A percentile compares a stretch with the other conserved stretches of the same genome.
Evolutionary conservation across 2,329 filamentous ascomycete genomes (phyloP).

Genomic region (Ascochyta koolunga): DNA sequence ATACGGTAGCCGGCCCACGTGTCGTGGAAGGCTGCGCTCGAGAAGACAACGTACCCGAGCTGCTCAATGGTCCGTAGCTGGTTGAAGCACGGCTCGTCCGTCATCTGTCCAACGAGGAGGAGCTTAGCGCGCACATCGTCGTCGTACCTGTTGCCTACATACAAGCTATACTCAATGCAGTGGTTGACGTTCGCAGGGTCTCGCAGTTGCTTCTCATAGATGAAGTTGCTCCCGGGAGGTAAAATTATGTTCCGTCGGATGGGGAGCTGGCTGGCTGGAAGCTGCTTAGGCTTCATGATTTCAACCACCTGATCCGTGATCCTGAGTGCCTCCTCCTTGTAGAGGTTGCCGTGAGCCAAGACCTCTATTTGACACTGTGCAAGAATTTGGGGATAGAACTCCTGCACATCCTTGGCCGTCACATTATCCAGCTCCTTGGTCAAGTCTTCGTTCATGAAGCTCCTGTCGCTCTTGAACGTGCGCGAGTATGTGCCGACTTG

Average conservation of each 20-base stretch:
- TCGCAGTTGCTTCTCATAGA: conserved; percentile 79
- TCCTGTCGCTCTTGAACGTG: conserved; percentile 78
- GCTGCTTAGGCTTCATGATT: conserved; percentile 72
- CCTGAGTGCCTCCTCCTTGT: conserved; percentile 89
- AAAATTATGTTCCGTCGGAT: conserved; percentile 78
- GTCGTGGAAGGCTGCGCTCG: conserved; percentile 73
- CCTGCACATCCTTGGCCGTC: conserved; percentile 73
- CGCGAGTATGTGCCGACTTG: conserved; percentile 84
- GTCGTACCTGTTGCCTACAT: conserved; percentile 59
- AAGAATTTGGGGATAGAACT: conserved; percentile 81
- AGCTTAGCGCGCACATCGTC: conserved; percentile 75
- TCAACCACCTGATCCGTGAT: conserved; percentile 83
- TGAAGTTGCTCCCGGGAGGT: conserved; percentile 79
- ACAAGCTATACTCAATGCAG: conserved; percentile 58
- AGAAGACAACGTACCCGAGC: conserved; percentile 95
- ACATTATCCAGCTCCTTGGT: conserved; percentile 77
- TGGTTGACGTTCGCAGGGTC: conserved; percentile 82
- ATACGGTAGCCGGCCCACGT: conserved; percentile 81
- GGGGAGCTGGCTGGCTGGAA: conserved; percentile 81
- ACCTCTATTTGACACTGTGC: conserved; percentile 86
- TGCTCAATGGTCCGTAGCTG: conserved; percentile 96
- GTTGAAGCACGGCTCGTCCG: conserved; percentile 92
- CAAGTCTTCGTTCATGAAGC: conserved; percentile 80
- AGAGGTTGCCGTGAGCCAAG: conserved; percentile 88
- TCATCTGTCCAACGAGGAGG: conserved; percentile 84